phyloP scores from a whole-genome alignment of 352 stramenopile genomes.

The Pythium utonaiense region DNA sequence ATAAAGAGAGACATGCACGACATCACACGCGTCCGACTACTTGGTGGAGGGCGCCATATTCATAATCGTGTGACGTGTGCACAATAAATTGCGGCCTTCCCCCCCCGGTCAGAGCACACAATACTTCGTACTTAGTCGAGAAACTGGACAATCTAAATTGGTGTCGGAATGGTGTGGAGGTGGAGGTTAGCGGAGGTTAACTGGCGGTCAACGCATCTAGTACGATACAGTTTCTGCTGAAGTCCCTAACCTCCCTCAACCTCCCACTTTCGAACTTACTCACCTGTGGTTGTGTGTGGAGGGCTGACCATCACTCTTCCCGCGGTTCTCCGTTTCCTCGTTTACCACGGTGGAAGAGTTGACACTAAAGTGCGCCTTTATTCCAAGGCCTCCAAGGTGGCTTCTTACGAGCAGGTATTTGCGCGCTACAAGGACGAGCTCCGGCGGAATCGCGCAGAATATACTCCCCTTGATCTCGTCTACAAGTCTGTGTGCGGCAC shows the following conservation, averaged over 20 bases:
- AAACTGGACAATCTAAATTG: not conserved
- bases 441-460: slow-evolving; percentile 18
- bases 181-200: slow-evolving; percentile 3
- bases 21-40: too few relatives aligned
- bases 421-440: slow-evolving; percentile 4
- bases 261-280: slow-evolving; percentile 14
- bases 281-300: slow-evolving; percentile 19
- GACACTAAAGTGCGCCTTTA: slow-evolving; percentile 28
- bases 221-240: not conserved
- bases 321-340: slow-evolving; percentile 33
- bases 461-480: slow-evolving; percentile 26
- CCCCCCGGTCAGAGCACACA: not conserved
- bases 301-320: slow-evolving; percentile 32
- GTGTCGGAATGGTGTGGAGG: not conserved
- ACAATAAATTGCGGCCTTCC: not conserved
- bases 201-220: not conserved
- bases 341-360: slow-evolving; percentile 30
- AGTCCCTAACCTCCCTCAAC: slow-evolving; percentile 13
- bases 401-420: slow-evolving; percentile 24
- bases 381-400: slow-evolving; percentile 22
- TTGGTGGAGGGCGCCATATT: not conserved
- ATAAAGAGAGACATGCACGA: too few relatives aligned
- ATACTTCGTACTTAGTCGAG: slow-evolving; percentile 6
- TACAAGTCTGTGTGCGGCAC: slow-evolving; percentile 21
- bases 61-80: not conserved